Conservation (phyloP, 129 eudicot genomes). For the Centaurea solstitialis region DNA sequence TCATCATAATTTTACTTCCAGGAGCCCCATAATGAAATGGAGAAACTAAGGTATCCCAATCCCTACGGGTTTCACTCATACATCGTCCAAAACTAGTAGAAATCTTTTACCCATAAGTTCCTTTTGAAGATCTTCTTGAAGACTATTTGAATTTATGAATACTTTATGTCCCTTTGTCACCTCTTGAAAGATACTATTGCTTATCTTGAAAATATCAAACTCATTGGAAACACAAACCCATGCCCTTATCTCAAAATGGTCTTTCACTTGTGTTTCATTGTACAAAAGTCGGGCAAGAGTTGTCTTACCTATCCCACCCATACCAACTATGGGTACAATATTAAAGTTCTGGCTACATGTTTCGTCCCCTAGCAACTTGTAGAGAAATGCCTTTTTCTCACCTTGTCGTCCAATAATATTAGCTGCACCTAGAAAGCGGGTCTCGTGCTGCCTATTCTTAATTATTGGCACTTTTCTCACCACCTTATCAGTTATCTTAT, state of each 20-base stretch:
- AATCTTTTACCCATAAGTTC: conserved; percentile 25
- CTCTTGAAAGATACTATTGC: conserved; percentile 27
- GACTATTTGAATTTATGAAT: conserved; percentile 19
- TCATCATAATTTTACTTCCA: no score
- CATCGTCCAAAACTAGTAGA: conserved; percentile 43
- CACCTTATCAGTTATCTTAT: neutral
- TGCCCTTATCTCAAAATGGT: no score
- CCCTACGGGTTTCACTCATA: conserved; percentile 33
- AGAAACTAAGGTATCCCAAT: conserved; percentile 29
- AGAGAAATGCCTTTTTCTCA: conserved; percentile 23
- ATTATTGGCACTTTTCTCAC: neutral
- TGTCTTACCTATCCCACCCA: no score
- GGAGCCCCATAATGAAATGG: no score
- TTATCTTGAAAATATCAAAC: conserved; percentile 16
- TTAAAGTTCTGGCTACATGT: no score
- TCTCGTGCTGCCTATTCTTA: conserved; percentile 12
- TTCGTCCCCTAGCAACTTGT: conserved; percentile 4
- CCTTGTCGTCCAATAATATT: conserved; percentile 34
- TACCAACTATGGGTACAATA: no score
- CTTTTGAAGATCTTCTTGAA: conserved; percentile 27
- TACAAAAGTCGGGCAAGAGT: no score
- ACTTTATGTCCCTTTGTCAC: conserved; percentile 11
- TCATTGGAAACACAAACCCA: no score
- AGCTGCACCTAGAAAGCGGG: conserved; percentile 32
- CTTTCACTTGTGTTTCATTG: no score